Evolutionary conservation across 805 yeast species (phyloP).

Genomic region (Candida argentea): DNA sequence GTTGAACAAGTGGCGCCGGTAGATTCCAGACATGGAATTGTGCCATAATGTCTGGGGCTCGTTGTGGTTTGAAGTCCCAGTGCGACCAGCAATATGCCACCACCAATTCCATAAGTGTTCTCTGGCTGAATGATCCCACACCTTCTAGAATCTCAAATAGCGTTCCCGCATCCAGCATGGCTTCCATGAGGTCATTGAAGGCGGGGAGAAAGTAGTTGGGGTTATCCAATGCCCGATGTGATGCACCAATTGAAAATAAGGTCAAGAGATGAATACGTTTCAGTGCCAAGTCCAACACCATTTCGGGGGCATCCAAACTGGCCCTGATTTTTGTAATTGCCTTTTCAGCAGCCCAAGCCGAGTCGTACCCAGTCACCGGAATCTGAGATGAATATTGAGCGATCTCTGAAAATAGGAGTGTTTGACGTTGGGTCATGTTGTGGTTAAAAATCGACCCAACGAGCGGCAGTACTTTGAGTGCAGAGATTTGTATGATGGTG

Average conservation of each 20-base stretch:
- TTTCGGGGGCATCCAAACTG: conserved; percentile 3
- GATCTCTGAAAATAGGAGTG: conserved; percentile 5
- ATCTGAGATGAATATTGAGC: conserved; percentile 8
- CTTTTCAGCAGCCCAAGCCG: conserved; percentile 8
- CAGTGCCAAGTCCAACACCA: neutral
- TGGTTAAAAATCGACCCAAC: neutral
- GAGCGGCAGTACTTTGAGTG: too few species aligned
- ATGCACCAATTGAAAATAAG: conserved; percentile 23
- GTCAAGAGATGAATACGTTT: conserved; percentile 9
- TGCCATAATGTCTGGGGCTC: conserved; percentile 7
- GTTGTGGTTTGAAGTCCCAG: conserved; percentile 20
- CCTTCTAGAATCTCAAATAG: conserved; percentile 19
- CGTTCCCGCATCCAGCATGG: conserved; percentile 28
- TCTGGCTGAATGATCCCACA: conserved; percentile 10
- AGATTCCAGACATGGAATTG: conserved; percentile 23
- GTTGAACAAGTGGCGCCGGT: conserved; percentile 18
- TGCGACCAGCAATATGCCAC: conserved; percentile 37
- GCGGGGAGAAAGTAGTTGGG: conserved; percentile 27
- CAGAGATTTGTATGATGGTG: too few species aligned
- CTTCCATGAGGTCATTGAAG: conserved; percentile 29
- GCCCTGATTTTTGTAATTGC: neutral
- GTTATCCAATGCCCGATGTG: conserved; percentile 18
- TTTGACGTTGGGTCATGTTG: conserved; percentile 1
- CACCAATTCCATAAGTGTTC: conserved; percentile 29
- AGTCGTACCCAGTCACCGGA: conserved; percentile 2